Evolutionary conservation across 2,329 filamentous ascomycete species (phyloP).

Genomic region (Penicillium sp.): DNA sequence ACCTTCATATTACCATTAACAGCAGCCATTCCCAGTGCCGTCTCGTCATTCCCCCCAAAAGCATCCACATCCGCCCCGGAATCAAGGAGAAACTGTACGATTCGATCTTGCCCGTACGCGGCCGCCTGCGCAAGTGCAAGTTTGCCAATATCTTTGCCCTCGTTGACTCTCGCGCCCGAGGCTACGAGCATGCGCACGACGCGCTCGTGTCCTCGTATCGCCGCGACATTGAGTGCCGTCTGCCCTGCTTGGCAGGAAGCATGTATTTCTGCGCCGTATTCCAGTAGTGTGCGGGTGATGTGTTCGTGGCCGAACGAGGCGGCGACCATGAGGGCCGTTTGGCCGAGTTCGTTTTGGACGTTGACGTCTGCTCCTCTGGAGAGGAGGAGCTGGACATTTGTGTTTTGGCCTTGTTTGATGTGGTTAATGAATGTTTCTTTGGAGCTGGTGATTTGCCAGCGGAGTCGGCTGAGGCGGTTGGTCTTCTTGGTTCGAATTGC

Average conservation of each 20-base stretch:
- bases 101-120: slow-evolving; percentile 10
- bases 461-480: background rate
- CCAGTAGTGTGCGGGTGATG: slow-evolving; percentile 12
- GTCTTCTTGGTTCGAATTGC: background rate
- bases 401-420: slow-evolving; percentile 5
- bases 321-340: slow-evolving; percentile 21
- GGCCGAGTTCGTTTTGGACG: slow-evolving; percentile 4
- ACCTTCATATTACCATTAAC: slow-evolving; percentile 13
- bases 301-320: slow-evolving; percentile 13
- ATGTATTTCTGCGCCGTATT: slow-evolving; percentile 10
- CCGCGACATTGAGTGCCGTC: slow-evolving; percentile 12
- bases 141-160: background rate
- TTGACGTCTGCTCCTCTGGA: slow-evolving; percentile 16
- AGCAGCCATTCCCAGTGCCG: slow-evolving; percentile 18
- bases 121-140: slow-evolving; percentile 15
- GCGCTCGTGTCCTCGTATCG: slow-evolving; percentile 10
- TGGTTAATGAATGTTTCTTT: slow-evolving; percentile 16
- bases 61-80: slow-evolving; percentile 16
- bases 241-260: slow-evolving; percentile 1
- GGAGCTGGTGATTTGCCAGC: background rate
- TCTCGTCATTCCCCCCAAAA: slow-evolving; percentile 12
- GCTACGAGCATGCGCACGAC: slow-evolving; percentile 14
- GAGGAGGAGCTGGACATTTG: slow-evolving; percentile 9
- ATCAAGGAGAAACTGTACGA: slow-evolving; percentile 13
- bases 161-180: slow-evolving; percentile 7